A percentile compares a stretch with the other conserved stretches of the same genome.
Evolutionary conservation across 1,139 yeast species (phyloP).

Genomic region (Taiozyma sp.): DNA sequence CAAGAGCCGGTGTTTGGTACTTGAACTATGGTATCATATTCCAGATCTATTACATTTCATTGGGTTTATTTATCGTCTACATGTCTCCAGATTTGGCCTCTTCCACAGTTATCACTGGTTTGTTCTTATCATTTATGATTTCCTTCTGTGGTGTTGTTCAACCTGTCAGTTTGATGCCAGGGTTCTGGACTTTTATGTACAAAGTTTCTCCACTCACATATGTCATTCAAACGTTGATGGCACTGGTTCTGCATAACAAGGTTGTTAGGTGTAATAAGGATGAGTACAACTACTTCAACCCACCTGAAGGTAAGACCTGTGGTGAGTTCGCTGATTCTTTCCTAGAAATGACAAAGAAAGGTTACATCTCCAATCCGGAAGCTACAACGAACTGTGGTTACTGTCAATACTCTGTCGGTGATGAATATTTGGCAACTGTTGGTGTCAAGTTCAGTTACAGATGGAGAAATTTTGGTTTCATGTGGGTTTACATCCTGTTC

Average conservation of each 20-base stretch:
- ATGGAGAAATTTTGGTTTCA: slow-evolving; percentile 67
- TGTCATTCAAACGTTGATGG: slow-evolving; percentile 52
- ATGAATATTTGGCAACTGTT: slow-evolving; percentile 42
- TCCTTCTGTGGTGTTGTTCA: slow-evolving; percentile 63
- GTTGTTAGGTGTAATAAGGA: slow-evolving; percentile 44
- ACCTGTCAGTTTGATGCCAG: slow-evolving; percentile 52
- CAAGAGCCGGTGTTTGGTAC: slow-evolving; percentile 50
- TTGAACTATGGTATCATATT: slow-evolving; percentile 48
- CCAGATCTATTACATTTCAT: slow-evolving; percentile 50
- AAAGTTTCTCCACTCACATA: slow-evolving; percentile 68
- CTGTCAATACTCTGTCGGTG: slow-evolving; percentile 50
- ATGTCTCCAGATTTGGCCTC: slow-evolving; percentile 59
- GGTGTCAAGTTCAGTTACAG: slow-evolving; percentile 40
- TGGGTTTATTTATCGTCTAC: slow-evolving; percentile 50
- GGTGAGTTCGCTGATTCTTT: slow-evolving; percentile 40
- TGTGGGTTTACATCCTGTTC: slow-evolving; percentile 49
- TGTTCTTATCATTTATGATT: slow-evolving; percentile 47
- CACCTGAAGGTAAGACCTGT: slow-evolving; percentile 60
- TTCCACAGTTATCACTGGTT: slow-evolving; percentile 50
- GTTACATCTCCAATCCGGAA: slow-evolving; percentile 49
- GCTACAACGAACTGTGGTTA: slow-evolving; percentile 52
- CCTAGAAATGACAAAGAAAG: slow-evolving; percentile 27
- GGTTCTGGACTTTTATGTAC: slow-evolving; percentile 73
- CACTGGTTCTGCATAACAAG: slow-evolving; percentile 47
- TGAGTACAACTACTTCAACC: slow-evolving; percentile 48